Percentiles rank a stretch among this genome's conserved stretches.
Conservation (phyloP, 805 yeast genomes). For the Kluyveromyces dobzhanskii region DNA sequence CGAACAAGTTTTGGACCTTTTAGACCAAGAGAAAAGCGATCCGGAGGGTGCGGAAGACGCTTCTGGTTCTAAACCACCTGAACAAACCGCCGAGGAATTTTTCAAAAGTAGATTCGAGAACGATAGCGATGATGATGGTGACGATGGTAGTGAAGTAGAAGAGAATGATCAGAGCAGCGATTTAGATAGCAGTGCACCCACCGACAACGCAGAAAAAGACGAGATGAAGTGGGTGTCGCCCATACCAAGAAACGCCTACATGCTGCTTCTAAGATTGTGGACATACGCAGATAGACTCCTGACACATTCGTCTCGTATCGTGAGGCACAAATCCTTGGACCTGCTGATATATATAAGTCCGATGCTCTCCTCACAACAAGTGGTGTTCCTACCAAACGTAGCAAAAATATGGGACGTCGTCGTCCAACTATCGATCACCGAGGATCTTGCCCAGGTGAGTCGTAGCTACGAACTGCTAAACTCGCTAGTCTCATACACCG, state of each 20-base stretch:
- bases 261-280: slow-evolving; percentile 49
- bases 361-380: slow-evolving; percentile 40
- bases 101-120: slow-evolving; percentile 28
- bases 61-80: not conserved
- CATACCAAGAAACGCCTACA: slow-evolving; percentile 53
- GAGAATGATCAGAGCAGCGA: too few relatives aligned
- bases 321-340: slow-evolving; percentile 49
- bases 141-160: slow-evolving; percentile 12
- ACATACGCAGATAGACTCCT: slow-evolving; percentile 62
- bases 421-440: slow-evolving; percentile 13
- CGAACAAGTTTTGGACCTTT: slow-evolving; percentile 36
- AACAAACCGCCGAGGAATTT: slow-evolving; percentile 25
- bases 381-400: slow-evolving; percentile 24
- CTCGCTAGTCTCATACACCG: slow-evolving; percentile 14
- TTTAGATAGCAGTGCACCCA: slow-evolving; percentile 12
- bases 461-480: slow-evolving; percentile 16
- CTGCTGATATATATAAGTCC: slow-evolving; percentile 41
- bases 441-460: slow-evolving; percentile 18
- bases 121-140: slow-evolving; percentile 32
- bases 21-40: slow-evolving; percentile 31
- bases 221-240: slow-evolving; percentile 58
- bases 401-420: slow-evolving; percentile 25
- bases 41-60: slow-evolving; percentile 1
- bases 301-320: slow-evolving; percentile 53
- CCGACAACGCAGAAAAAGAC: slow-evolving; percentile 1